phyloP scores from a whole-genome alignment of 208 protist species.

The Acanthamoeba healyi region DNA sequence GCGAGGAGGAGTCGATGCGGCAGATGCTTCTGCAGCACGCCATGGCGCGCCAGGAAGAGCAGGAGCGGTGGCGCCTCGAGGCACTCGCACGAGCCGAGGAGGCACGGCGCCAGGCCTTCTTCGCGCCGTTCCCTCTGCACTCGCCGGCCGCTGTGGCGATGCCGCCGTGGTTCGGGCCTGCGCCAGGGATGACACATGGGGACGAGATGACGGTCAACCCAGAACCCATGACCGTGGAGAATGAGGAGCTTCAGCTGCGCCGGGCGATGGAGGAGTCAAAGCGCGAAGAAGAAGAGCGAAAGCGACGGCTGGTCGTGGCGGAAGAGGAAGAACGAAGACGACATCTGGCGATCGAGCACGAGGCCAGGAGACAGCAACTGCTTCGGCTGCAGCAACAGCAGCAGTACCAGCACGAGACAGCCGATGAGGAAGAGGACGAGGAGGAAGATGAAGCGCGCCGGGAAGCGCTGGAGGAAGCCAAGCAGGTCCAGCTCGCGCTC shows the following conservation, averaged over 20 bases:
- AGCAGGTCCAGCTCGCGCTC: slow-evolving; percentile 15
- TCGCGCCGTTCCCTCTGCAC: not conserved
- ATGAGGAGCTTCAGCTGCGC: not conserved
- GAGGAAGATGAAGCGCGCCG: not conserved
- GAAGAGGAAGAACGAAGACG: not conserved
- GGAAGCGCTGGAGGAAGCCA: not conserved
- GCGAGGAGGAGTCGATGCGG: not conserved
- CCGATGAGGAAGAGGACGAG: not conserved
- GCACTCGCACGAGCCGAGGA: not conserved
- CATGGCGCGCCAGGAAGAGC: not conserved
- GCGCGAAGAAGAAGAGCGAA: not conserved
- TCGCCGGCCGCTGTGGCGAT: not conserved
- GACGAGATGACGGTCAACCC: no score
- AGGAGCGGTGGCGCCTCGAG: not conserved
- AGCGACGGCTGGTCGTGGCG: not conserved
- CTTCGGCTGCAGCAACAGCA: not conserved
- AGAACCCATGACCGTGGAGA: not conserved
- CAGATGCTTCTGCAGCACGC: not conserved
- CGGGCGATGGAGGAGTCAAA: not conserved
- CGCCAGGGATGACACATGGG: no score
- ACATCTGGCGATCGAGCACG: not conserved
- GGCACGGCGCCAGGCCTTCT: not conserved
- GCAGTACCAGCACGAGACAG: not conserved
- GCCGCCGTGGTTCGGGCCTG: not conserved
- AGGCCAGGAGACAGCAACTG: not conserved